Evolutionary conservation across 768 basidiomycete species (phyloP), one percentile per base, ranked within the genome.

Genomic region (Wakefieldia striispora): DNA sequence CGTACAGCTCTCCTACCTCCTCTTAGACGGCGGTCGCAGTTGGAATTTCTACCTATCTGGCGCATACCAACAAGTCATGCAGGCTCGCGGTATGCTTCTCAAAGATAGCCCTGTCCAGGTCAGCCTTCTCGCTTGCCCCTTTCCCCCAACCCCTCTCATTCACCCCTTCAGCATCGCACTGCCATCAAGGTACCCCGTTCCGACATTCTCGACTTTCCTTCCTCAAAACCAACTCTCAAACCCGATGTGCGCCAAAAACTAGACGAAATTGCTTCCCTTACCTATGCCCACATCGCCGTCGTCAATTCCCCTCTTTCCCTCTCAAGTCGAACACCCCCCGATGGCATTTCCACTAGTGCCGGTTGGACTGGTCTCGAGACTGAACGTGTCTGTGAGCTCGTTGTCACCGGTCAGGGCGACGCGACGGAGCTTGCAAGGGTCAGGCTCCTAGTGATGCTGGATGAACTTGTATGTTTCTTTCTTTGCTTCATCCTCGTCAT

Each of bases 31-130:
- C 53, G 67, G 68, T 33, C 75, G 81, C 50, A 82, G 79, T 23
- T 91, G 88, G 88, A 93, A 92, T 67, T 94, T 95, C 63, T 84
- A 91, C 66, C 79, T 97, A 53, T 90, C 88, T 48, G 95, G 95
- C 33, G 80, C 84, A 26, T 94, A 95, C 71, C 91, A 90, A 65
- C 90, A 94, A 69, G 95, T 97, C 58, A 87, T 97, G 83, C 75
- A 83, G 46, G 86, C 94, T 45, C 79, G 94, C 45, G 94, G 91
- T 31, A 82, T 88, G 77, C 82, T 97, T 50, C 70, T 97, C 51
- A 88, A 95, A 59, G 92, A 95, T 61, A 86, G 86, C 64, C 93
- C 93, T 8, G 81, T 91, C 54, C 85, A 88, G 75, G 91, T 90
- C 57, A 50, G 73, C 65, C 21, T 49, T 34, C 36, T 42, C 14